These are phyloP conservation scores for Rehmannia glutinosa DNA, from an alignment of 257 asterid species.

Conservation along the genomic window DNA sequence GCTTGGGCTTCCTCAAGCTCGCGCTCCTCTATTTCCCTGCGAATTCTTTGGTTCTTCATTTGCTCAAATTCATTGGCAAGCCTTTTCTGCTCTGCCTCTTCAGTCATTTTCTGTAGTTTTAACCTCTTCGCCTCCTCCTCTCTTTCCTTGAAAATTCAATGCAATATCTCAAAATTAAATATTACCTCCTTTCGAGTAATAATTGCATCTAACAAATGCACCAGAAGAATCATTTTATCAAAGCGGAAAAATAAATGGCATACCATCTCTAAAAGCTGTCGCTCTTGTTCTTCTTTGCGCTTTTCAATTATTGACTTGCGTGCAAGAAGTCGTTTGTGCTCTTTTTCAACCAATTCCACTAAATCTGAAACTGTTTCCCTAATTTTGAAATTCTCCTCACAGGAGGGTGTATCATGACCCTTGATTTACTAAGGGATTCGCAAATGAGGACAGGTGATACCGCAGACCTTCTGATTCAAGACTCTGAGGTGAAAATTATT, in stretches of 20 bases:
- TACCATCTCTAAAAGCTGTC: conserved; percentile 85
- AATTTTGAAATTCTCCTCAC: conserved; percentile 39
- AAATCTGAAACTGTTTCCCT: conserved; percentile 51
- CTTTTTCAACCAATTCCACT: conserved; percentile 74
- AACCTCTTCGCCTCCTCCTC: conserved; percentile 80
- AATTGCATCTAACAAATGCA: background rate
- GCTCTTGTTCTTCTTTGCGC: conserved; percentile 98
- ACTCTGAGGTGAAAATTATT: conserved; percentile 39
- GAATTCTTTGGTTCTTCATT: conserved; percentile 75
- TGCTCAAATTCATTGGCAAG: conserved; percentile 76
- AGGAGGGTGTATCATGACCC: conserved; percentile 59
- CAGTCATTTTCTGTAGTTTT: conserved; percentile 65
- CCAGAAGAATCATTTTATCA: background rate
- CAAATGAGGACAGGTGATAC: conserved; percentile 59
- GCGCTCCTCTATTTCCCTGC: conserved; percentile 82
- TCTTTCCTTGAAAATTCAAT: conserved; percentile 55
- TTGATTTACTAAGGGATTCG: conserved; percentile 60
- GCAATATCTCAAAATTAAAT: background rate
- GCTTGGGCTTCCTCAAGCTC: conserved; percentile 79
- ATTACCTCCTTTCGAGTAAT: background rate
- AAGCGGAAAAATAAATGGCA: background rate
- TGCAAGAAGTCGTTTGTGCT: conserved; percentile 92
- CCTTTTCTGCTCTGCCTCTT: conserved; percentile 73
- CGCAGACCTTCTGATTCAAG: conserved; percentile 75
- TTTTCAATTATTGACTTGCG: conserved; percentile 77